Evolutionary conservation across 179 eudicot genomes (phyloP), one percentile per base, ranked within the genome.

Genomic region (Spergularia azorica): DNA sequence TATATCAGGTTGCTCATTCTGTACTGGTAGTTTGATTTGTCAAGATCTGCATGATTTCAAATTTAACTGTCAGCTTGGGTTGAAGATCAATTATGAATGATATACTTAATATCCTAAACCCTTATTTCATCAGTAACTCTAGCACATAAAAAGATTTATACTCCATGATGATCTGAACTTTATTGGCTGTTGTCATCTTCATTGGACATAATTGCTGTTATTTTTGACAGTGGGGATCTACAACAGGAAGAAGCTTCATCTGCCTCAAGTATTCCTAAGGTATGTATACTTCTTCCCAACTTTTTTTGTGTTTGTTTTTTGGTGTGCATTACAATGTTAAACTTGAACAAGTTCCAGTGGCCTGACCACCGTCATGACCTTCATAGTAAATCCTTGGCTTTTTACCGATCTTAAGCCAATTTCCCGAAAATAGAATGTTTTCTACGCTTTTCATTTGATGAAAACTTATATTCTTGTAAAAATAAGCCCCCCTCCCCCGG

Each of bases 241-340:
- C 12, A 72, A 68, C 46, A 56, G 41, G 64, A n/a, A 61, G 79
- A 62, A 15, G 58, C 70, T 52, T 74, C 79, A 41, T 54, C 83
- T 63, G 75, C 79, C 7, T 75, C 76, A 58, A 20, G 41, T 2
- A 63, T 61, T 8, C 21, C 58, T 26, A 73, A 80, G 83, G 83
- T 80, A 75, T 48, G 1, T 16, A 6, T 66, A 13, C 26, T 9
- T 55, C 12, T 52, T 56, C 13, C 13, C 59, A 20, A 18, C 6
- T 13, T 12, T 60, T 11, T 59, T 3, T 39, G 0, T 8, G 21
- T 3, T 74, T 20, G 1, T 60, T 55, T 56, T 20, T 8, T 21
- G 6, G 36, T 4, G 9, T 20, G 17, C 3, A 17, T 17, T 60
- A 15, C 12, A 26, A 26, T 26, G 32, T 0, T 26, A 26, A 26